Conservation (phyloP, 2,329 filamentous ascomycete species). For the Sarocladiaceae sp. region DNA sequence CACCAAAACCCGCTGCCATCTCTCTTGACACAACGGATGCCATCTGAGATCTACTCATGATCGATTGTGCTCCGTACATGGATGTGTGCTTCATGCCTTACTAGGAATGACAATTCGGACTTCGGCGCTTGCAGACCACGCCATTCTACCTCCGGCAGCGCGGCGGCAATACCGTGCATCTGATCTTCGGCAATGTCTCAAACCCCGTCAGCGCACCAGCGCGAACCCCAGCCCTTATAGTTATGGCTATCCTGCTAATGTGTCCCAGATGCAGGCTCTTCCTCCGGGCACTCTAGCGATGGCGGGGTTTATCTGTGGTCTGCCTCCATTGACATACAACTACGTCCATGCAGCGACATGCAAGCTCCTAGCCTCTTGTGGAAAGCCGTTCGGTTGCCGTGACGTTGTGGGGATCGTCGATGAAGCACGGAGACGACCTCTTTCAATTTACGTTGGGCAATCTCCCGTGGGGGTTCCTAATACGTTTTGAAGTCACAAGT, state of each 20-base stretch:
- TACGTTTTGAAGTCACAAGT: background rate
- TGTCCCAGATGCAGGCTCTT: constrained; percentile 1
- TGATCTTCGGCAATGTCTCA: too few species aligned
- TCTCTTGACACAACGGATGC: too few species aligned
- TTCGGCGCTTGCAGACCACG: too few species aligned
- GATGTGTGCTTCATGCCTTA: too few species aligned
- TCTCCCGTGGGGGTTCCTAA: background rate
- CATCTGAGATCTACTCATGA: too few species aligned
- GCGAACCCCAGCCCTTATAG: constrained; percentile 5
- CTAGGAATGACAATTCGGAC: too few species aligned
- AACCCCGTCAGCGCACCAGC: background rate
- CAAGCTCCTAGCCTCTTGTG: constrained; percentile 1
- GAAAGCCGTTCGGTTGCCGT: constrained; percentile 6
- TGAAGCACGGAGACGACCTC: background rate
- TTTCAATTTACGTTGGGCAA: background rate
- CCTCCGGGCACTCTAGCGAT: background rate
- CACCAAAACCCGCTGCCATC: too few species aligned
- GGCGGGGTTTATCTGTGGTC: background rate
- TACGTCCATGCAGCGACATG: background rate
- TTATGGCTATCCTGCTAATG: constrained; percentile 1
- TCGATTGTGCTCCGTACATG: too few species aligned
- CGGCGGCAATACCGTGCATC: too few species aligned
- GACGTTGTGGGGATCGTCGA: constrained; percentile 4
- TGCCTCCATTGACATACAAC: background rate
- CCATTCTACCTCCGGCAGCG: too few species aligned